Evolutionary conservation across 306 rosid genomes (phyloP), one percentile per base, ranked within the genome.

Genomic region (Aeschynomene evenia): DNA sequence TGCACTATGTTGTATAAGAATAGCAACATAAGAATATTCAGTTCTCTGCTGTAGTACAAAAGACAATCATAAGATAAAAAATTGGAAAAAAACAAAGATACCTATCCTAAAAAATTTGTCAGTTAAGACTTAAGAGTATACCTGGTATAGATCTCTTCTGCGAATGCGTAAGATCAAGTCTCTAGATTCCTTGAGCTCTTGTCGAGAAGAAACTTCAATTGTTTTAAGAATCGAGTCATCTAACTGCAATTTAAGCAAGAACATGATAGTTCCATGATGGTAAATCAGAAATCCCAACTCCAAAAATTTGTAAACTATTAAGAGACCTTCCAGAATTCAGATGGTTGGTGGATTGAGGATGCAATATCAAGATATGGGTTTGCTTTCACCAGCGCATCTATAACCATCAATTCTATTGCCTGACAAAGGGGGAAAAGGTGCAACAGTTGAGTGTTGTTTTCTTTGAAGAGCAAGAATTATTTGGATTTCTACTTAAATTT

Each of bases 311-410:
- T 9, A 49, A 55, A 74, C 46, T 40, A 45, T 56, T 67, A 36
- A 16, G n/a, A 69, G 79, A 92, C 98, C 98, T 92, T 89, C 98
- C 96, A 92, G 58, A 84, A 92, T 43, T 89, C 87, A 18, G 91
- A 82, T 31, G 98, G 96, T 12, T 87, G 80, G 22, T 78, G 50
- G 75, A 86, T 78, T 71, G 79, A 80, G 43, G 95, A 89, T 9
- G 89, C 61, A 71, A 92, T 79, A 15, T 71, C 29, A 34, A 92
- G 86, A 71, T 58, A 40, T 49, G 82, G 77, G 73, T 89, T 81
- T 55, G 98, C 92, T 81, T 89, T 77, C 67, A 87, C 50, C 64
- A 92, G 54, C 42, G 95, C 95, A 83, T 92, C 98, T 19, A 79
- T 59, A 15, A 84, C 75, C 98, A 92, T 92, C 56, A 92, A 85